Evolutionary conservation across 371 early-diverging fungal species (phyloP).

Genomic region (Agmasoma carcini): DNA sequence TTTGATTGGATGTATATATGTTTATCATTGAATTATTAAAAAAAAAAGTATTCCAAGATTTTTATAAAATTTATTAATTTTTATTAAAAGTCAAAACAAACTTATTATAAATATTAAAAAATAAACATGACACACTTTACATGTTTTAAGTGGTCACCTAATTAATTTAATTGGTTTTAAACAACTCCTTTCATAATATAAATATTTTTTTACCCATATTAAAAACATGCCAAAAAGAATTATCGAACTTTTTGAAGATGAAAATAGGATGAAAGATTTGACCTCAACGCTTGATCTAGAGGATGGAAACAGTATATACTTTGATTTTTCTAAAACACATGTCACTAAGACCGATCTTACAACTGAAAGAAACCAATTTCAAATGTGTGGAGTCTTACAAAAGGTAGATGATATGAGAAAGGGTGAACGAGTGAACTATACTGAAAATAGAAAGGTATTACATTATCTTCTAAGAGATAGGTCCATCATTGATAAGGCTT

Average conservation of each 20-base stretch:
- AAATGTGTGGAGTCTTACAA: constrained; percentile 16
- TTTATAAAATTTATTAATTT: neutral
- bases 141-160: too few relatives aligned
- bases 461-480: constrained; percentile 81
- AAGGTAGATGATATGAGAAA: constrained; percentile 65
- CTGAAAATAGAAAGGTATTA: constrained; percentile 85
- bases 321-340: constrained; percentile 53
- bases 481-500: constrained; percentile 62
- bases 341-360: constrained; percentile 24
- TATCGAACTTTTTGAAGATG: too few relatives aligned
- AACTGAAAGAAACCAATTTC: neutral
- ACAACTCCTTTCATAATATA: too few relatives aligned
- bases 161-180: too few relatives aligned
- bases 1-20: neutral
- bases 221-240: too few relatives aligned
- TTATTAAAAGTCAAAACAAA: neutral
- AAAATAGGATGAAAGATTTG: constrained; percentile 30
- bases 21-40: neutral
- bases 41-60: neutral
- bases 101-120: too few relatives aligned
- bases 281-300: constrained; percentile 14
- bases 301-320: constrained; percentile 29
- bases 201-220: too few relatives aligned
- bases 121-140: too few relatives aligned
- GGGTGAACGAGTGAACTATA: constrained; percentile 87